Evolutionary conservation across 257 asterid species (phyloP), one percentile per base, ranked within the genome.

Genomic region (Salvia rosmarinus): DNA sequence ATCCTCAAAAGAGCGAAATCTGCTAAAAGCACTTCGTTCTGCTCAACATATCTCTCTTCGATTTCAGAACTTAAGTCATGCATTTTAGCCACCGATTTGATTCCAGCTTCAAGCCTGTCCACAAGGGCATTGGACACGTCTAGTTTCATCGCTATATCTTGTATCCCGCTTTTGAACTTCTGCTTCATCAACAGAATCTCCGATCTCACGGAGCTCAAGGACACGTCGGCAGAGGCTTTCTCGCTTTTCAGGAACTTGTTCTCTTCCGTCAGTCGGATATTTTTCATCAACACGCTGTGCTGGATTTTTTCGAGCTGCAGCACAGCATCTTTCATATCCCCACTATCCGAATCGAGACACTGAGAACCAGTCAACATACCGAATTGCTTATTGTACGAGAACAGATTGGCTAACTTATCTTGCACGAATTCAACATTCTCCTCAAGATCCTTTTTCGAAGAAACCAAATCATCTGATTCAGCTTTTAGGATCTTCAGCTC

Each of bases 271-370:
- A 95, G 78, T 67, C 75, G 85, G 71, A 61, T 56, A 65, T 83
- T 83, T 82, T 79, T 83, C 68, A 60, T 68, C 16, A 79, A 78
- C 20, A 75, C 79, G 72, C 68, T 78, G 55, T 68, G 78, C 78
- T 88, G 96, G 68, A 88, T 81, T 77, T 91, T 84, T 80, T 88
- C 96, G 23, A 91, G 83, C 80, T 63, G 85, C 79, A 77, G 58
- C 73, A 87, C 44, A 44, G 74, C 77, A 62, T 85, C 89, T 73
- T 85, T 80, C 66, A 83, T 64, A 55, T 85, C 87, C 64, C 54
- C 13, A 69, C 51, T 28, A 56, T 81, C 81, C 58, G 72, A 66
- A 75, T 79, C 30, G 76, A 59, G 80, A 72, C 64, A 44, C 52
- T 16, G 71, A 74, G 71, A 50, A 78, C 78, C 67, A 78, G 77